These are phyloP conservation scores for Linnemannia schmuckeri DNA, from an alignment of 192 early-diverging fungal genomes.

Conservation along the genomic window DNA sequence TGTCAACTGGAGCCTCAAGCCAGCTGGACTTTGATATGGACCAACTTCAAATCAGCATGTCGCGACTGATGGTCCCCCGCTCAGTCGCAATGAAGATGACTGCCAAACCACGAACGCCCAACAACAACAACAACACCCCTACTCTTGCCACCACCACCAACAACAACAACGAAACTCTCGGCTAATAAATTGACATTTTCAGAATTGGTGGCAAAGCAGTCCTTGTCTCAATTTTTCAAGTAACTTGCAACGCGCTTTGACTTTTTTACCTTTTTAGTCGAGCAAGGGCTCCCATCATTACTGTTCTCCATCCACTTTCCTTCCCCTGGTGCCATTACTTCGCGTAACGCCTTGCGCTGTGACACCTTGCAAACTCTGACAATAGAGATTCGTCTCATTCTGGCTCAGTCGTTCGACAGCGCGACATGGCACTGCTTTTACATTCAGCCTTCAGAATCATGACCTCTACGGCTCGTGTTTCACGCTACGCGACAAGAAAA, in stretches of 20 bases:
- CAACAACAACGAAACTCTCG: background rate
- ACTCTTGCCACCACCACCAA: background rate
- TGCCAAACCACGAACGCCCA: background rate
- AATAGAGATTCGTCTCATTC: background rate
- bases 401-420: background rate
- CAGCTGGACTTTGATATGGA: constrained; percentile 38
- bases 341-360: background rate
- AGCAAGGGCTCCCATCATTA: background rate
- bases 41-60: constrained; percentile 37
- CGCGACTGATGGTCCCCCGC: constrained; percentile 35
- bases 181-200: background rate
- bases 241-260: background rate
- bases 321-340: background rate
- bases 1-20: background rate
- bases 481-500: too few relatives aligned
- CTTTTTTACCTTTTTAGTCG: background rate
- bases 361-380: background rate
- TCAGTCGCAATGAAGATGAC: constrained; percentile 35
- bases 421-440: background rate
- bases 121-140: background rate
- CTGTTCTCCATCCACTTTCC: background rate
- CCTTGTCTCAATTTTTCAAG: background rate
- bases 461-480: background rate
- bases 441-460: background rate
- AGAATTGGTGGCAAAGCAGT: background rate